Base-by-base conservation (phyloP, 768 basidiomycete genomes). In the Tephrocybe sp. region DNA sequence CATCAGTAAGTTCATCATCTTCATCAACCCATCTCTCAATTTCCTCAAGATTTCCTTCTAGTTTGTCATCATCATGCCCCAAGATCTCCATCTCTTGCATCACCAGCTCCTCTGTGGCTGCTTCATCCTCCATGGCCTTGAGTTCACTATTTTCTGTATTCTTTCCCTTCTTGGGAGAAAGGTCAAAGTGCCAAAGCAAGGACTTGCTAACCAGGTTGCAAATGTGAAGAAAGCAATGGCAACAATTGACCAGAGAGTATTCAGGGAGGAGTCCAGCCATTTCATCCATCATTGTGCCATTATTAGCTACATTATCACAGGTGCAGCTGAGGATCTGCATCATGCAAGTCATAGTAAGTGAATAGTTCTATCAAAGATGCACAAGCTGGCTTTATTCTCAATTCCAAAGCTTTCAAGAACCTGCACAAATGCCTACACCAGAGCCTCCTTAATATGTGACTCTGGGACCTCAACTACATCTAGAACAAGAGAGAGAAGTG, bases 401-500 rank as follows among this genome's bases (percentile, higher is more conserved):
- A 74, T 64, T 0, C 64, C 64, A 34, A 62, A 73, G 12, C 64
- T 65, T 1, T 66, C 28, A 1, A 72, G 56, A 1, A 71, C 54
- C 1, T 55, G 28, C 0, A 44, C 56, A 45, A 72, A 68, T 4
- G 62, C 68, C 0, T 14, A 15, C 0, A 67, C 68, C 5, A 74
- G 58, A 12, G 64, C 64, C 6, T 52, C 21, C 10, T 70, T 64
- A 0, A 52, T 51, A 40, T 74, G 71, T 0, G 38, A 20, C 38
- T 58, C 44, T 4, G 53, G 17, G n/a, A 73, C 67, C 52, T 74
- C 70, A 17, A 70, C 54, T 1, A 74, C 28, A 45, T 76, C 73
- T 2, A 76, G 57, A 0, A 68, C 39, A 1, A 72, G 45, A 0
- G 42, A 36, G 0, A 71, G n/a, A 0, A 59, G 62, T 17, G 48